These are phyloP conservation scores for Ascochyta clinopodiicola DNA, from an alignment of 2,329 filamentous ascomycete genomes.

Conservation along the genomic window DNA sequence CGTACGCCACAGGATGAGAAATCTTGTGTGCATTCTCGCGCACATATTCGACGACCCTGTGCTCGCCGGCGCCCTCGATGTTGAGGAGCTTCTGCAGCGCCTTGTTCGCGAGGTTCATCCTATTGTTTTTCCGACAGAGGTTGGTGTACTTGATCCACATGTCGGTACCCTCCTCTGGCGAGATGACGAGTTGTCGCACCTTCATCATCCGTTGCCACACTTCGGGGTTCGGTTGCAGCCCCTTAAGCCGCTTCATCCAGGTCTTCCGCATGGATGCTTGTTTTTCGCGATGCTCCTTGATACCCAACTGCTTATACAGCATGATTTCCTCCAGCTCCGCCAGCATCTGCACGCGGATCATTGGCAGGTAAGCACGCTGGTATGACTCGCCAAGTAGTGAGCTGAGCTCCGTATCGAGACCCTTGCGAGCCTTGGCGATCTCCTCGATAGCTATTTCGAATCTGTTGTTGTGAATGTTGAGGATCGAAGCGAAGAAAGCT, in stretches of 20 bases:
- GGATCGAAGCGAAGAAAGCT: conserved; percentile 96
- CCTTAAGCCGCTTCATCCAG: conserved; percentile 94
- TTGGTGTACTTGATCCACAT: conserved; percentile 99
- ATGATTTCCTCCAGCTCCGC: conserved; percentile 98
- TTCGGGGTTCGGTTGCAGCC: conserved; percentile 95
- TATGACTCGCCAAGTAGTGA: conserved; percentile 98
- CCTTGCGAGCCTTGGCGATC: conserved; percentile 90
- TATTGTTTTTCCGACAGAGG: conserved; percentile 92
- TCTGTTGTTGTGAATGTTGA: conserved; percentile 93
- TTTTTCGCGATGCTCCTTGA: conserved; percentile 75
- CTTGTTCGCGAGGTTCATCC: conserved; percentile 94
- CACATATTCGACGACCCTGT: conserved; percentile 43
- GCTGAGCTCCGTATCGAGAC: conserved; percentile 92
- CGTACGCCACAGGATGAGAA: conserved; percentile 86
- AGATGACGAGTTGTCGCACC: conserved; percentile 88
- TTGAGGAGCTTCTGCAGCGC: conserved; percentile 86
- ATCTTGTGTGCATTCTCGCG: conserved; percentile 52
- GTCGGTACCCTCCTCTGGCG: conserved; percentile 90
- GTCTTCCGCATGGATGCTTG: conserved; percentile 89
- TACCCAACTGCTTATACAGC: conserved; percentile 84
- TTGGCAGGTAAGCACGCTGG: conserved; percentile 95
- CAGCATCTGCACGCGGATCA: conserved; percentile 98
- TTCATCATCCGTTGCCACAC: conserved; percentile 99
- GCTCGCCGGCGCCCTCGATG: conserved; percentile 40
- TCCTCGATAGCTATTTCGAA: conserved; percentile 89